A percentile compares a stretch with the other conserved stretches of the same genome.
These are phyloP conservation scores for Truncatella angustata DNA, from an alignment of 2,329 filamentous ascomycete species.

Conservation along the genomic window DNA sequence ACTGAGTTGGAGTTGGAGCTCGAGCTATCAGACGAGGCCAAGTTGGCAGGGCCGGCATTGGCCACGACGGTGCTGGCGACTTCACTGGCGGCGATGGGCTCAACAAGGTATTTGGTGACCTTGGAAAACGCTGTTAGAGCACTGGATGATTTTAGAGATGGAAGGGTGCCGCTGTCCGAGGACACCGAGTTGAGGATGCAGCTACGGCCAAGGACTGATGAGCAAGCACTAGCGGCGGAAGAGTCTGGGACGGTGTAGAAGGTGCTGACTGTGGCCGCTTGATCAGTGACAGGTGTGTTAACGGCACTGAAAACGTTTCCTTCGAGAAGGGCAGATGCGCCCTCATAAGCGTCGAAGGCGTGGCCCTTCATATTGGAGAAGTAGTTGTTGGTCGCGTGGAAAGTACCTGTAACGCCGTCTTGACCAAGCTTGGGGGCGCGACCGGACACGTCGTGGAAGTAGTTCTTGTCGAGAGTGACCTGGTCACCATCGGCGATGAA, in stretches of 20 bases:
- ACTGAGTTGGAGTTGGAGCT: no score
- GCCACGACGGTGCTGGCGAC: no score
- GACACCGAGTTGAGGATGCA: no score
- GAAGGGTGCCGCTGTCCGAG: no score
- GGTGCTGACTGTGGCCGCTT: neutral
- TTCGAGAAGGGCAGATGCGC: constrained; percentile 35
- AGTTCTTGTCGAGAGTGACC: constrained; percentile 15
- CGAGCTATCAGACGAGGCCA: no score
- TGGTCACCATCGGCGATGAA: constrained; percentile 33
- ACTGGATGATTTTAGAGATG: no score
- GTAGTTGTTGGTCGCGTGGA: constrained; percentile 1
- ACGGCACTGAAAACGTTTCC: constrained; percentile 46
- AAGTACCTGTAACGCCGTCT: neutral
- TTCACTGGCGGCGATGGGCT: no score
- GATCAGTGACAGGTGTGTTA: neutral
- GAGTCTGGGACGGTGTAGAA: neutral
- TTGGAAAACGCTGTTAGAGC: no score
- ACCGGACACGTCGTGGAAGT: neutral
- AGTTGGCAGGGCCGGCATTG: no score
- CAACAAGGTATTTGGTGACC: no score
- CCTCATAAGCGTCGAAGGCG: constrained; percentile 21
- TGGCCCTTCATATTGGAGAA: constrained; percentile 31
- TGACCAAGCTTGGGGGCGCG: neutral
- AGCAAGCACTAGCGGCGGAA: neutral
- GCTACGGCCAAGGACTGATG: no score